Percentiles rank a stretch among this genome's conserved stretches.
phyloP scores from a whole-genome alignment of 2,329 filamentous ascomycete genomes.

The Stagonosporopsis chrysanthemi region DNA sequence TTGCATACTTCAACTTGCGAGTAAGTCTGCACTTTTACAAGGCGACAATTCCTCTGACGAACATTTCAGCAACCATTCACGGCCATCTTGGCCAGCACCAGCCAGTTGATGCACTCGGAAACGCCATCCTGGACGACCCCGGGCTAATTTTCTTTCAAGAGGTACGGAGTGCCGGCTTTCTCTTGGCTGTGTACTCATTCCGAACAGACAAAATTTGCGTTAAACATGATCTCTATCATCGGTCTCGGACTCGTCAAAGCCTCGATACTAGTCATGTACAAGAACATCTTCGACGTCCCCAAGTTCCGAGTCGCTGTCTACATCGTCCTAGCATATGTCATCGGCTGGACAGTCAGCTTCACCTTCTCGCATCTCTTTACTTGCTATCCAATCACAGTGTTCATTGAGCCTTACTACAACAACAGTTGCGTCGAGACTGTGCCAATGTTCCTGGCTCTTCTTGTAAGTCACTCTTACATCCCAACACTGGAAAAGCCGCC shows the following conservation, averaged over 20 bases:
- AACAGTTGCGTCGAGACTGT: constrained; percentile 35
- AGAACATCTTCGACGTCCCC: constrained; percentile 36
- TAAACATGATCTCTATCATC: constrained; percentile 38
- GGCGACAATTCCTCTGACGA: background rate
- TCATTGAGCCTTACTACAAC: constrained; percentile 36
- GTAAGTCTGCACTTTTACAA: constrained; percentile 15
- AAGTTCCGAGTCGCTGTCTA: constrained; percentile 33
- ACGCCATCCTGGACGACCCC: constrained; percentile 34
- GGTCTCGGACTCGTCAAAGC: constrained; percentile 39
- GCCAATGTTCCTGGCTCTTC: constrained; percentile 31
- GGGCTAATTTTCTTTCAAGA: constrained; percentile 35
- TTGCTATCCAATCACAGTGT: constrained; percentile 38
- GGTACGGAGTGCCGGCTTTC: constrained; percentile 8
- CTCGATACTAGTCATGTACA: constrained; percentile 42
- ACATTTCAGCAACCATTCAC: constrained; percentile 26
- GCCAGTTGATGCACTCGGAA: constrained; percentile 25
- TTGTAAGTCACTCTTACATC: constrained; percentile 18
- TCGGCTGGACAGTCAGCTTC: constrained; percentile 37
- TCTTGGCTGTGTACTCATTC: background rate
- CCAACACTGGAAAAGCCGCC: background rate
- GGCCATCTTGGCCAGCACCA: constrained; percentile 34
- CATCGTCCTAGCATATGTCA: constrained; percentile 28
- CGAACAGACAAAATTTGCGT: constrained; percentile 35
- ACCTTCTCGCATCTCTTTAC: constrained; percentile 36
- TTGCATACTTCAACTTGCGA: constrained; percentile 29